These are phyloP conservation scores for Saturnispora galanensis DNA, from an alignment of 805 yeast species.

Conservation along the genomic window DNA sequence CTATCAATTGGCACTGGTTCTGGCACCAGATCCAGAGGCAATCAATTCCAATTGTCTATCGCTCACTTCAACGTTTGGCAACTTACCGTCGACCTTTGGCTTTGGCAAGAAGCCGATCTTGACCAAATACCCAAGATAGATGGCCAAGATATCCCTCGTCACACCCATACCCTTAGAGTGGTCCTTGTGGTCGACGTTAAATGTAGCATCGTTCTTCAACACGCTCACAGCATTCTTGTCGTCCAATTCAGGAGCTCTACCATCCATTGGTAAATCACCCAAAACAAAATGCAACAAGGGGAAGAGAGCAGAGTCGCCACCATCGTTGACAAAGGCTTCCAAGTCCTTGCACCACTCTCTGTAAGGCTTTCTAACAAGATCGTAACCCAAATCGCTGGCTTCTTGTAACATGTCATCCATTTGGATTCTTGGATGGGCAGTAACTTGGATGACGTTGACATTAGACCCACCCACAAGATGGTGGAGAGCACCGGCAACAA, in stretches of 20 bases:
- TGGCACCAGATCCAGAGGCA: constrained; percentile 61
- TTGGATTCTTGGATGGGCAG: constrained; percentile 87
- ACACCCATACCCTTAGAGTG: constrained; percentile 67
- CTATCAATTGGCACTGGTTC: constrained; percentile 45
- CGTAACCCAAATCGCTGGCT: constrained; percentile 64
- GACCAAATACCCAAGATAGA: constrained; percentile 71
- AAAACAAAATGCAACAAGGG: constrained; percentile 91
- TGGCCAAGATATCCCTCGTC: constrained; percentile 53
- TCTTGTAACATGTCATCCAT: constrained; percentile 67
- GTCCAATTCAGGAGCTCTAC: constrained; percentile 93
- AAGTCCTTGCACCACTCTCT: constrained; percentile 68
- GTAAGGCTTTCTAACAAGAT: constrained; percentile 53
- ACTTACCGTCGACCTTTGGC: constrained; percentile 39
- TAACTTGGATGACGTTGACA: constrained; percentile 79
- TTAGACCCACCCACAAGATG: constrained; percentile 40
- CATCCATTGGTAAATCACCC: constrained; percentile 81
- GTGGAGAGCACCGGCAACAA: constrained; percentile 70
- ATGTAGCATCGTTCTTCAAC: constrained; percentile 47
- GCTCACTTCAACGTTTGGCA: constrained; percentile 51
- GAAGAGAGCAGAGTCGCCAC: constrained; percentile 77
- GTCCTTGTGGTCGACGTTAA: constrained; percentile 46
- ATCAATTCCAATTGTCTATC: constrained; percentile 49
- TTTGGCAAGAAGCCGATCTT: constrained; percentile 70
- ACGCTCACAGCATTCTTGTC: constrained; percentile 74
- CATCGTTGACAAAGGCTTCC: constrained; percentile 67